Evolutionary conservation across 2,329 filamentous ascomycete species (phyloP), one percentile per base, ranked within the genome.

Genomic region (Phaeosphaeriaceae sp.): DNA sequence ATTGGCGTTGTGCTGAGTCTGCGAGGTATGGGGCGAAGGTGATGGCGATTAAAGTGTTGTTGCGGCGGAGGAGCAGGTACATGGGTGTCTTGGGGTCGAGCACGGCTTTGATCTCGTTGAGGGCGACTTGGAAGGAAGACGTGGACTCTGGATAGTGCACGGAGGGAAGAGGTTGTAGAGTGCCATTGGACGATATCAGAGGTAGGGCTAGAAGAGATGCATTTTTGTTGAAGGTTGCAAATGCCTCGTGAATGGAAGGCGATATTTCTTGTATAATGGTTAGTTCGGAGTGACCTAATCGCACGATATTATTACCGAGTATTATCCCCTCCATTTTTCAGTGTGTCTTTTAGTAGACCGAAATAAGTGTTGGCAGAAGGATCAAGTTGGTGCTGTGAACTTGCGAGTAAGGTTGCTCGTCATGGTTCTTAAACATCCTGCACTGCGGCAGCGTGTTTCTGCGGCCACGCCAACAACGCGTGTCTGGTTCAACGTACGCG

Each of bases 1-100:
- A 3, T 1, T 45, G 31, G n/a, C 59, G 62, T 17, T 58, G 15
- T 2, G 51, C 41, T 15, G 48, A 51, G 1, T 58, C 54, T 0
- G 70, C 66, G 27, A 57, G 61, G 48, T 66, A 66, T 1, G 72
- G 72, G n/a, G 67, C 52, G 47, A 64, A 73, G 0, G 72, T 73
- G 17, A 73, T 68, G 17, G 61, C 62, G 6, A 57, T 48, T 5
- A 71, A 19, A 1, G 48, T 51, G 9, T 51, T 25, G 31, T 61
- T 27, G 11, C 62, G 63, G 13, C 69, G 67, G 0, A 73, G 25
- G 17, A 73, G 13, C 2, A 74, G 49, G 44, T 68, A 73, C 3
- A 69, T 52, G 7, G 68, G 50, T 22, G 24, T 62, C 27, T 52
- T 63, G 5, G 56, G 48, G 47, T 48, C 49, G 15, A 74, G 60